Percentiles rank a stretch among this genome's conserved stretches.
Conservation (phyloP, 352 stramenopile genomes). For the Phytophthora sp. region DNA sequence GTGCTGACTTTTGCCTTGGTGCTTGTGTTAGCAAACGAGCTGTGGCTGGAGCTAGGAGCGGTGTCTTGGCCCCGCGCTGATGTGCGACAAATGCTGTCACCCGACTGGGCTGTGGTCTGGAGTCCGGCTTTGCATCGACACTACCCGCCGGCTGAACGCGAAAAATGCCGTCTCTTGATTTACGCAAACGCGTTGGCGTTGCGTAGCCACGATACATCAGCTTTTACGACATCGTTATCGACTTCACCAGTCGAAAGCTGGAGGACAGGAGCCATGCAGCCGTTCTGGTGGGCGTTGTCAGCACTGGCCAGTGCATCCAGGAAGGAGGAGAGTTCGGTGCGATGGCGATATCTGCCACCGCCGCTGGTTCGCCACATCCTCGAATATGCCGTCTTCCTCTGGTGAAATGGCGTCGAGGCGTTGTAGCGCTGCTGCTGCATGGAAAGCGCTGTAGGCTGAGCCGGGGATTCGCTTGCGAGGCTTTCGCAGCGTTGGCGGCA, state of each 20-base stretch:
- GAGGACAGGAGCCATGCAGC: slow-evolving; percentile 5
- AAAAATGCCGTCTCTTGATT: slow-evolving; percentile 67
- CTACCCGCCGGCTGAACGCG: slow-evolving; percentile 56
- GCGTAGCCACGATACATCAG: slow-evolving; percentile 1
- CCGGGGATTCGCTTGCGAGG: slow-evolving; percentile 6
- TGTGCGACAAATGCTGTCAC: slow-evolving; percentile 52
- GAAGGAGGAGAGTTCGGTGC: slow-evolving; percentile 6
- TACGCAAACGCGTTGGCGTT: slow-evolving; percentile 52
- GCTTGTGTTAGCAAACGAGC: slow-evolving; percentile 21
- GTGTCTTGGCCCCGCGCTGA: slow-evolving; percentile 43
- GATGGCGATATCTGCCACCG: slow-evolving; percentile 52
- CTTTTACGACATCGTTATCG: not conserved
- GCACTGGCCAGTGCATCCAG: slow-evolving; percentile 3
- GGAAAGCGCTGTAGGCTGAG: slow-evolving; percentile 20
- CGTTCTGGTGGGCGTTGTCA: slow-evolving; percentile 14
- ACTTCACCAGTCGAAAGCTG: not conserved
- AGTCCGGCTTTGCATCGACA: slow-evolving; percentile 49
- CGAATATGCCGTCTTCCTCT: slow-evolving; percentile 66
- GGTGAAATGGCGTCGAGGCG: slow-evolving; percentile 39
- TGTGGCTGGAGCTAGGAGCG: slow-evolving; percentile 26
- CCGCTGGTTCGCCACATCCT: slow-evolving; percentile 57
- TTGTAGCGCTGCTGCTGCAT: slow-evolving; percentile 27
- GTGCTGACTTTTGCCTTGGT: not conserved
- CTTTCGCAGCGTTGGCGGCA: too few relatives aligned
- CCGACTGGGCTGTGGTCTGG: slow-evolving; percentile 69